Base-by-base conservation (phyloP, 1,139 yeast genomes). In the Pichia sp. region DNA sequence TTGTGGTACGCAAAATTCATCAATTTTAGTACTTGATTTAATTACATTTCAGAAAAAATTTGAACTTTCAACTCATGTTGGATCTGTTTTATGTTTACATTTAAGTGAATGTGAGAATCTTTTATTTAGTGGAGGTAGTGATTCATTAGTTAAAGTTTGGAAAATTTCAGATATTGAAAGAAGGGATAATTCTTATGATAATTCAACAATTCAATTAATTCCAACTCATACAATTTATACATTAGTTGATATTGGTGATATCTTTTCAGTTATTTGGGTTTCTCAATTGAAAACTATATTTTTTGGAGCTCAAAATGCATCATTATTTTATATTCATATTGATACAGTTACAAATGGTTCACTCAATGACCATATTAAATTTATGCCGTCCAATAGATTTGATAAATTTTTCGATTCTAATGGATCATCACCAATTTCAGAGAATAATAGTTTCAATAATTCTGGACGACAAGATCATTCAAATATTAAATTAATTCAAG, bases 1-100 rank as follows among this genome's bases (percentile, higher is more conserved):
- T 58, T 93, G 95, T 44, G 98, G 98, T n/a, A 85, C 96, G 1
- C 95, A 89, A 53, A 84, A 83, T 53, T 84, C 94, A n/a, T 75
- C 75, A 52, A 82, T 91, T 38, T 62, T 85, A 32, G 79, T 85
- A 1, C 80, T 73, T 54, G 89, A 85, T 53, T 65, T 84, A 46
- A 62, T 62, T n/a, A 77, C 82, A 1, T 89, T 74, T 57, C 77
- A 78, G 36, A 58, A 70, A 45, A 68, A 67, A 39, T 65, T 63
- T 31, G 67, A 67, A 26, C 55, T 74, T 11, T 61, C 61, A 11
- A 85, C 83, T 14, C 88, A 84, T 56, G 68, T 77, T 0, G 60
- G 62, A 1, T 79, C 94, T 17, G 84, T 91, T 6, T 67, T 88
- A 36, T 80, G 89, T 53, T 62, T 85, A 44, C 67, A 76, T 14